Conservation (phyloP, 2,329 filamentous ascomycete genomes). For the Arthrobotrys megalospora region DNA sequence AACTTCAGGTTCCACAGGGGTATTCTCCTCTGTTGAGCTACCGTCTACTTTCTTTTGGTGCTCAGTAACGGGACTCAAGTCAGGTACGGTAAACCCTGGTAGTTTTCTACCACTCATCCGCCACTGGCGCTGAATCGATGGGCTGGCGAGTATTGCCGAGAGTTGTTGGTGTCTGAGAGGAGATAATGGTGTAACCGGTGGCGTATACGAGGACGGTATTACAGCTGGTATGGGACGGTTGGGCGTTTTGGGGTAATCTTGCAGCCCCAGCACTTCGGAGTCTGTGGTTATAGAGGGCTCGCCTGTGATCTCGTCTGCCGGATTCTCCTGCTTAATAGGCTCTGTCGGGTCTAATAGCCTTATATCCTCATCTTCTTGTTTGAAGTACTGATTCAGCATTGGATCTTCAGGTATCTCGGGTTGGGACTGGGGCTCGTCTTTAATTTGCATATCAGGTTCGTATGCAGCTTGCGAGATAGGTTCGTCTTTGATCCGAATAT, state of each 20-base stretch:
- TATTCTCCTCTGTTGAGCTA: not conserved
- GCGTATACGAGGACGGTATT: constrained; percentile 49
- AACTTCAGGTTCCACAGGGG: not conserved
- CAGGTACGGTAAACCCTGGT: constrained; percentile 11
- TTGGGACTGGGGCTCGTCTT: constrained; percentile 45
- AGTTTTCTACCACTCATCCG: constrained; percentile 38
- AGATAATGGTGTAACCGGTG: constrained; percentile 54
- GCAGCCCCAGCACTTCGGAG: not conserved
- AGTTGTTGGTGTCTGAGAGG: constrained; percentile 53
- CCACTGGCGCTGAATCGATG: constrained; percentile 50
- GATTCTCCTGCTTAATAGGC: constrained; percentile 20
- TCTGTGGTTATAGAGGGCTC: not conserved
- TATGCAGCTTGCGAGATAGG: not conserved
- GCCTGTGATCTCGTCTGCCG: constrained; percentile 1
- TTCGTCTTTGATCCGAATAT: constrained; percentile 22
- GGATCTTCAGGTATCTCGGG: constrained; percentile 23
- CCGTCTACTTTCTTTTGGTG: constrained; percentile 13
- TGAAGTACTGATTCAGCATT: constrained; percentile 15
- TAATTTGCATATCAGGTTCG: constrained; percentile 13
- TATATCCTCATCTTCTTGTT: constrained; percentile 34
- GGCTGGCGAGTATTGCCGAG: constrained; percentile 44
- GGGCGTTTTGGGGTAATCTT: constrained; percentile 31
- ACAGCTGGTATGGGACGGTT: constrained; percentile 43
- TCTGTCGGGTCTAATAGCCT: not conserved
- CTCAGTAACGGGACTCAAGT: constrained; percentile 41